A percentile compares a stretch with the other conserved stretches of the same genome.
These are phyloP conservation scores for Saccharomycopsis schoenii DNA, from an alignment of 805 yeast genomes.

Conservation along the genomic window DNA sequence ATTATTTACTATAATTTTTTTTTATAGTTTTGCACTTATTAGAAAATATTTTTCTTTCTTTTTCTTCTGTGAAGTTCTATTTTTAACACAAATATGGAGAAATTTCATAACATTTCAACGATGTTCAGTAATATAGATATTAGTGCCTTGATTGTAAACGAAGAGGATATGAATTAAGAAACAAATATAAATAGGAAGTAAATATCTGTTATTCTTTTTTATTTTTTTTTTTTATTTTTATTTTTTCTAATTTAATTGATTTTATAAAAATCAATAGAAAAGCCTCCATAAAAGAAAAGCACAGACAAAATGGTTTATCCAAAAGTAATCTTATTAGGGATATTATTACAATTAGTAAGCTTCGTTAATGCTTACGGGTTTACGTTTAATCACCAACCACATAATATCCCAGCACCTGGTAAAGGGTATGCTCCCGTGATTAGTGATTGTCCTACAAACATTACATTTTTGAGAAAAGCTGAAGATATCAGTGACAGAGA, in stretches of 20 bases:
- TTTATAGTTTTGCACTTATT: background rate
- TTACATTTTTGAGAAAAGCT: constrained; percentile 36
- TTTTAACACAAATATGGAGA: background rate
- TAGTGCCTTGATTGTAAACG: background rate
- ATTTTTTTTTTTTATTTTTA: too few species aligned
- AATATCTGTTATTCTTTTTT: too few species aligned
- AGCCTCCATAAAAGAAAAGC: background rate
- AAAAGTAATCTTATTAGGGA: background rate
- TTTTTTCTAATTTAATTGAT: background rate
- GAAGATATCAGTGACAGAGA: constrained; percentile 37
- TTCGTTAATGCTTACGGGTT: background rate
- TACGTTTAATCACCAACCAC: background rate
- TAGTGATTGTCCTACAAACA: constrained; percentile 38
- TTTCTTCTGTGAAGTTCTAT: background rate
- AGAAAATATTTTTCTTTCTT: too few species aligned
- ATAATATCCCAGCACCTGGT: constrained; percentile 28
- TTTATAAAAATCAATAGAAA: background rate
- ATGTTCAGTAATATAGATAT: background rate
- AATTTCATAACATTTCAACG: background rate
- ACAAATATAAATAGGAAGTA: background rate
- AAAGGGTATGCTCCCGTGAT: constrained; percentile 41
- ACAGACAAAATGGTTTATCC: background rate
- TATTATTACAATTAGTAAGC: background rate
- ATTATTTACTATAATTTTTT: background rate
- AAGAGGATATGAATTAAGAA: background rate